Evolutionary conservation across 257 asterid species (phyloP).

Genomic region (Solanum paucissectum): DNA sequence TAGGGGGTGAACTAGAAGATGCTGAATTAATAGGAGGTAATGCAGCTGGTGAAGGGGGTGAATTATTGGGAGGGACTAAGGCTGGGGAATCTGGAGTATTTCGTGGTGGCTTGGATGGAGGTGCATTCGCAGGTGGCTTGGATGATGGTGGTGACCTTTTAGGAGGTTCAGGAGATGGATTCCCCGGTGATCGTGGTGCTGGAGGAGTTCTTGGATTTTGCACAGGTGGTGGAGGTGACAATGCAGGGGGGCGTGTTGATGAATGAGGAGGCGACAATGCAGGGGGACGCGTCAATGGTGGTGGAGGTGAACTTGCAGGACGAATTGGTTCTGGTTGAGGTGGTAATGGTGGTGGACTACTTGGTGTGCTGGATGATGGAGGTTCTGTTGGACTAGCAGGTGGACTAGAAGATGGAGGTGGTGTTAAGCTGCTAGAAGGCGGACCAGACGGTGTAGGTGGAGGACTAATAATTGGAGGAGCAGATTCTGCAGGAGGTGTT

Average conservation of each 20-base stretch:
- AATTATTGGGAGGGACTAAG: conserved; percentile 14
- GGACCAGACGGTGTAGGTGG: conserved; percentile 1
- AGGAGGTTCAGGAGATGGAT: conserved; percentile 18
- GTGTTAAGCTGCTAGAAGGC: conserved; percentile 1
- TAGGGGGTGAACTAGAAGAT: neutral
- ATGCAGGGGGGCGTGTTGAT: neutral
- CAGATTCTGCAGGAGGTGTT: conserved; percentile 7
- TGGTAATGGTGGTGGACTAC: conserved; percentile 3
- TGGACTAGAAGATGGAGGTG: conserved; percentile 5
- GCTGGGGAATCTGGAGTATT: conserved; percentile 18
- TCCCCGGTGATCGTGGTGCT: neutral
- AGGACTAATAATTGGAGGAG: conserved; percentile 2
- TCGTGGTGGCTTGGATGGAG: conserved; percentile 19
- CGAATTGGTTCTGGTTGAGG: conserved; percentile 9
- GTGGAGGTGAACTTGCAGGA: conserved; percentile 1
- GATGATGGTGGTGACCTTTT: conserved; percentile 20
- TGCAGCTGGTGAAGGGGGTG: conserved; percentile 34
- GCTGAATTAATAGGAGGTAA: neutral
- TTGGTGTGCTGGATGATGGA: neutral
- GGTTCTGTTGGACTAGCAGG: conserved; percentile 1
- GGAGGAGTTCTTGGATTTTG: conserved; percentile 6
- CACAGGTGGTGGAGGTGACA: conserved; percentile 17
- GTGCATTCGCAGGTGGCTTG: conserved; percentile 24
- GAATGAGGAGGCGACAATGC: neutral
- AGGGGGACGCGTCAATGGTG: conserved; percentile 6